Evolutionary conservation across 1,284 basidiomycete genomes (phyloP), one percentile per base, ranked within the genome.

Genomic region (Microbotryum silenes-acaulis): DNA sequence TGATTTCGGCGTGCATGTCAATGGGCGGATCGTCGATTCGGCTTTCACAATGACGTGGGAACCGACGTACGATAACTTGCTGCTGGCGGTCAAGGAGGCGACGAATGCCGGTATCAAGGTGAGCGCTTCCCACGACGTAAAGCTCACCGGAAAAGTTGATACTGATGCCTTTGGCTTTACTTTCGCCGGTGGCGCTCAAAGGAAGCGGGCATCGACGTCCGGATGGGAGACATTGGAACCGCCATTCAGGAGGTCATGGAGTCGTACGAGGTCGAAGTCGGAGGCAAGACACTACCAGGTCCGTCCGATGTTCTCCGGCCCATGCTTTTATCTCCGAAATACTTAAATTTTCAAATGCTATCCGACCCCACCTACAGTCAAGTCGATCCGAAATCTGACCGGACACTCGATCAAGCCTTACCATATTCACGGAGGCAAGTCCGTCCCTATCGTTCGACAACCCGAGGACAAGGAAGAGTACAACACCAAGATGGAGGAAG

Each of bases 181-280:
- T n/a, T 44, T 3, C 8, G 7, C 14, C 45, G 29, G 3, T n/a
- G 9, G 25, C 10, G 9, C 29, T 16, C 0, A 47, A 67, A 92
- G 91, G 91, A 92, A 81, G 89, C 94, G 8, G 96, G 96, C 4
- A 97, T 99, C 71, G 96, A 98, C 72, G 90, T 89, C 1, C 84
- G 93, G 51, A 80, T 98, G 53, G 92, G 91, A 64, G 94, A 98
- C 74, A 82, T 99, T 46, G 96, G 87, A 8, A 92, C 85, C 0
- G 82, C 83, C 47, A 93, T 98, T 63, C 94, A 99, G 75, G 96
- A 99, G 76, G 93, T 92, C 4, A 98, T 99, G 96, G 93, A 97
- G 75, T 91, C 89, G 6, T 97, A 97, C 74, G 96, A 98, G 75
- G 92, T 98, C 21, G 91, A 93, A 73, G 84, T 92, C 23, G 81